These are phyloP conservation scores for Bromus sterilis DNA, from an alignment of 176 grass and related monocot species.

Conservation along the genomic window DNA sequence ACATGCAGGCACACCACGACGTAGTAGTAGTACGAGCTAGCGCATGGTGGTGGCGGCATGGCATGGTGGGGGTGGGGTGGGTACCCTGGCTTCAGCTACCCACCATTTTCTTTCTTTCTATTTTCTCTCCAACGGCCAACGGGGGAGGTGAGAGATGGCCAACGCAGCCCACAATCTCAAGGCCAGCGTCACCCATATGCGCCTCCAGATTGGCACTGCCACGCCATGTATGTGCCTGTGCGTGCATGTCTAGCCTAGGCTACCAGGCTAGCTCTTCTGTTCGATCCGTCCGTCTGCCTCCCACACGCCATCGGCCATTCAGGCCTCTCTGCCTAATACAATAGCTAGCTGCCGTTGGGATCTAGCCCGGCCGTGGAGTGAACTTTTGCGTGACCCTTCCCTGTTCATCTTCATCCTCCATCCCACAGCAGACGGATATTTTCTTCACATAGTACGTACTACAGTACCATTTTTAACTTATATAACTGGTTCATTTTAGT, in stretches of 20 bases:
- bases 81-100: not conserved
- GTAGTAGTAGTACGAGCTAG: too few species aligned
- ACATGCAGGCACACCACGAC: slow-evolving; percentile 9
- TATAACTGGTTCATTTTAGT: too few species aligned
- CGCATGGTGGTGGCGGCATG: too few species aligned
- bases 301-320: not conserved
- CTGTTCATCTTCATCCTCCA: not conserved
- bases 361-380: not conserved
- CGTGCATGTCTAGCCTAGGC: not conserved
- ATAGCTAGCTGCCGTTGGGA: not conserved
- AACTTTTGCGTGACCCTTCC: not conserved
- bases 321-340: not conserved
- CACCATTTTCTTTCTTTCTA: not conserved
- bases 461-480: not conserved
- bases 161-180: slow-evolving; percentile 11
- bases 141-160: not conserved
- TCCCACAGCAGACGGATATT: too few species aligned
- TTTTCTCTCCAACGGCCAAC: not conserved
- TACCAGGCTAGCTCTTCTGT: not conserved
- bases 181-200: slow-evolving; percentile 32
- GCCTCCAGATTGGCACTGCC: not conserved
- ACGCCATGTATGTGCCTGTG: not conserved
- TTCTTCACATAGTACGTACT: too few species aligned
- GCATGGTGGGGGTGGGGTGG: not conserved
- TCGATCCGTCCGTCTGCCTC: not conserved